Evolutionary conservation across 2,329 filamentous ascomycete genomes (phyloP).

Genomic region (Arthrobotrys sinensis): DNA sequence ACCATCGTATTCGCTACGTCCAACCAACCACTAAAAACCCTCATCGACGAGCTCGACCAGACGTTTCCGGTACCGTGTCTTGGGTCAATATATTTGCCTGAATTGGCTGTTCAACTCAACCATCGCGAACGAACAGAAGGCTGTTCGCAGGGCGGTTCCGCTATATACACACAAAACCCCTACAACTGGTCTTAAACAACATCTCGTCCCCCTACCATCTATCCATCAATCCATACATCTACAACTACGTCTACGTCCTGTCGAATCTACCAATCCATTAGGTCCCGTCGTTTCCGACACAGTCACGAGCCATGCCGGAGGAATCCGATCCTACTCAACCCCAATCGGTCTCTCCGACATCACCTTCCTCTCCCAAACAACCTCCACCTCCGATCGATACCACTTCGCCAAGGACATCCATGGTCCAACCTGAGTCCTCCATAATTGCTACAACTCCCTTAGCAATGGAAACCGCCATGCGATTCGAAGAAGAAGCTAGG

Average conservation of each 20-base stretch:
- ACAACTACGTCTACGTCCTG: too few relatives aligned
- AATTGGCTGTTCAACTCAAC: constrained; percentile 24
- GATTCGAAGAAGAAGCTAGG: constrained; percentile 54
- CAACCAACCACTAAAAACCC: constrained; percentile 33
- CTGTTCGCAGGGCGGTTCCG: not conserved
- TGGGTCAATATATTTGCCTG: constrained; percentile 38
- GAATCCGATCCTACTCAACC: constrained; percentile 34
- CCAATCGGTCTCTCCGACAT: constrained; percentile 52
- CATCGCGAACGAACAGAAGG: constrained; percentile 9
- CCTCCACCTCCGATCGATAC: constrained; percentile 50
- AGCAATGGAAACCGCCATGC: constrained; percentile 58
- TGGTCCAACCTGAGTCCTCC: constrained; percentile 41
- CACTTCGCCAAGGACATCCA: constrained; percentile 28
- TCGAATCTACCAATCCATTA: too few relatives aligned
- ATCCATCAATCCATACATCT: too few relatives aligned
- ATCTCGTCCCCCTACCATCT: too few relatives aligned
- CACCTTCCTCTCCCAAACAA: constrained; percentile 60
- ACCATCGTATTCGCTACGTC: constrained; percentile 51
- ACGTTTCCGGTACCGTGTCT: constrained; percentile 31
- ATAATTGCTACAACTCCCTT: constrained; percentile 55
- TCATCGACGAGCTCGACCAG: constrained; percentile 21
- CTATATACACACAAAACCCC: not conserved
- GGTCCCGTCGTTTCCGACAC: not conserved
- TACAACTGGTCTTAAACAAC: too few relatives aligned
- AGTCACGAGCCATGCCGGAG: constrained; percentile 36